These are phyloP conservation scores for Blastobotrys petasosporus DNA, from an alignment of 1,139 yeast species.

Conservation along the genomic window DNA sequence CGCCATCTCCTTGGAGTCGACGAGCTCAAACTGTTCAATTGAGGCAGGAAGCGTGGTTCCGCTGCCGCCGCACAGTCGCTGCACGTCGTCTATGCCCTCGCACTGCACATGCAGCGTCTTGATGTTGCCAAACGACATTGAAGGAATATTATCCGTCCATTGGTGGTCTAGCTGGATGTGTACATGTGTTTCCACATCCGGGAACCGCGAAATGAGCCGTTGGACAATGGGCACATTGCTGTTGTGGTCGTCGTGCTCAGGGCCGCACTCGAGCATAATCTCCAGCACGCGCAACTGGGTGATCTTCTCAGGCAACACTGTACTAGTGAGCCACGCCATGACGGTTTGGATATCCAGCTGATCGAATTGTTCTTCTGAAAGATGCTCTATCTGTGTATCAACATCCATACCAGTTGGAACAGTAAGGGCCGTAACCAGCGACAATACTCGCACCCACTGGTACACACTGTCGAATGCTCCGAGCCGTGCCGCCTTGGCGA, in stretches of 20 bases:
- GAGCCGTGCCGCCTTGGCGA: slow-evolving; percentile 6
- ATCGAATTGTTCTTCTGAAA: neutral
- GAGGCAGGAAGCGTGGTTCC: slow-evolving; percentile 9
- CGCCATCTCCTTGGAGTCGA: slow-evolving; percentile 10
- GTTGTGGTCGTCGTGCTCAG: neutral
- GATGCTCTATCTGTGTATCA: neutral
- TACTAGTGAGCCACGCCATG: slow-evolving; percentile 6
- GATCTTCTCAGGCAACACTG: slow-evolving; percentile 5
- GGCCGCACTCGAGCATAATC: slow-evolving; percentile 6
- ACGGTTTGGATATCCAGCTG: neutral
- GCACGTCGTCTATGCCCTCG: slow-evolving; percentile 11
- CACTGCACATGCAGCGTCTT: slow-evolving; percentile 11
- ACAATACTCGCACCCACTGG: slow-evolving; percentile 11
- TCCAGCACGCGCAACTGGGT: slow-evolving; percentile 9
- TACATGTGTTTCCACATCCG: slow-evolving; percentile 10
- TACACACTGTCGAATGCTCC: slow-evolving; percentile 9
- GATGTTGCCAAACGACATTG: slow-evolving; percentile 10
- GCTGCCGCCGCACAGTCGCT: slow-evolving; percentile 10
- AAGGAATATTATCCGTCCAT: neutral
- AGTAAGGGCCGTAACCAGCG: slow-evolving; percentile 6
- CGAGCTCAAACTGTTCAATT: slow-evolving; percentile 14
- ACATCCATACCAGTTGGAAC: neutral
- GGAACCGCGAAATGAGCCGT: slow-evolving; percentile 6
- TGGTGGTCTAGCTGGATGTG: slow-evolving; percentile 5
- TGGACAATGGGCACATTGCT: slow-evolving; percentile 5